Evolutionary conservation across 495 filamentous ascomycete species (phyloP).

Genomic region (Daldinia loculata): DNA sequence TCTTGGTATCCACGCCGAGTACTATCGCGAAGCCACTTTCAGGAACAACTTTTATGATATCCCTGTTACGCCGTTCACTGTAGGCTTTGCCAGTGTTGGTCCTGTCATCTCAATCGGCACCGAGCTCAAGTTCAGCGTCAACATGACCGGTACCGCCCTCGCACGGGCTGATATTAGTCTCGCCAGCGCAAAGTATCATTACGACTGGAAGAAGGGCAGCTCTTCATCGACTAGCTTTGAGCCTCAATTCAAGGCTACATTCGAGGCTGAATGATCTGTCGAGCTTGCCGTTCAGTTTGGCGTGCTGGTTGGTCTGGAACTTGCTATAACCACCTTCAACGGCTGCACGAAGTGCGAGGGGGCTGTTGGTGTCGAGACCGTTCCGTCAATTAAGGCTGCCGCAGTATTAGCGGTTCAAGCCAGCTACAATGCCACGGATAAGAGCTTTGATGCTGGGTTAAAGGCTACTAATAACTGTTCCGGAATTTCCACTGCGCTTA

Average conservation of each 20-base stretch:
- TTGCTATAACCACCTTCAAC: constrained; percentile 14
- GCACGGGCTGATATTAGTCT: constrained; percentile 19
- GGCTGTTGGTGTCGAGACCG: constrained; percentile 20
- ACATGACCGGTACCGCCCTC: constrained; percentile 24
- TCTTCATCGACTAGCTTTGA: constrained; percentile 7
- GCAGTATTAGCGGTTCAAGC: constrained; percentile 22
- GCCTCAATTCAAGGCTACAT: constrained; percentile 18
- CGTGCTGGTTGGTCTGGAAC: constrained; percentile 11
- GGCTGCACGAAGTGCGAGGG: constrained; percentile 22
- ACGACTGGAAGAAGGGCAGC: constrained; percentile 20
- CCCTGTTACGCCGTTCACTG: constrained; percentile 22
- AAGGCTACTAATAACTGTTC: constrained; percentile 27
- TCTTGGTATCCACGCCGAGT: constrained; percentile 17
- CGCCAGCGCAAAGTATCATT: constrained; percentile 13
- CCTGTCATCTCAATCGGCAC: constrained; percentile 22
- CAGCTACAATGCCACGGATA: constrained; percentile 13
- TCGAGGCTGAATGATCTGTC: constrained; percentile 16
- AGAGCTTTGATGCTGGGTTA: constrained; percentile 13
- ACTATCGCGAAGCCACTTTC: constrained; percentile 10
- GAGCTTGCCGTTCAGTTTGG: constrained; percentile 8
- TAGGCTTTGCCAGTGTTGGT: constrained; percentile 16
- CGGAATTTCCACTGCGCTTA: constrained; percentile 29
- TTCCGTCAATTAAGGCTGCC: constrained; percentile 30
- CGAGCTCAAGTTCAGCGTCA: constrained; percentile 23
- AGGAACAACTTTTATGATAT: constrained; percentile 24